phyloP scores from a whole-genome alignment of 768 basidiomycete species.

The Pluteus cervinus region DNA sequence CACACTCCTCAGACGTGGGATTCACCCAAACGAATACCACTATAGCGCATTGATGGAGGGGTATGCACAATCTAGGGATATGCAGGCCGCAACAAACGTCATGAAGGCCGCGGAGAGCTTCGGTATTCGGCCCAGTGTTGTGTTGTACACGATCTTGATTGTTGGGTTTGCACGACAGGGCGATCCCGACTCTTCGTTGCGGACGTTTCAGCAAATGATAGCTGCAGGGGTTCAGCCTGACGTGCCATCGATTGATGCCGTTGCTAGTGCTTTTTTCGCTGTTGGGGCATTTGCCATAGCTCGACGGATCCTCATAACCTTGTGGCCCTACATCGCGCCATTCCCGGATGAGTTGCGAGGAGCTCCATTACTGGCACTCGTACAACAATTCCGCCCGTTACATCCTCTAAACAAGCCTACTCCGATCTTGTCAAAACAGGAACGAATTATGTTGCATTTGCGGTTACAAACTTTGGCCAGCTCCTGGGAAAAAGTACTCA shows the following conservation, averaged over 20 bases:
- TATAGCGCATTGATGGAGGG: constrained; percentile 73
- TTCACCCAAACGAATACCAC: constrained; percentile 70
- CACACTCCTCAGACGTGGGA: constrained; percentile 56
- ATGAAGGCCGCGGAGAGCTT: constrained; percentile 45
- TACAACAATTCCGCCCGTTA: constrained; percentile 40
- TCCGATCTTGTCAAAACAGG: constrained; percentile 20
- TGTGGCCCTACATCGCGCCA: constrained; percentile 63
- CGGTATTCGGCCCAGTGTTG: constrained; percentile 51
- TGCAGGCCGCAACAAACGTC: constrained; percentile 46
- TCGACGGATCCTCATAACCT: constrained; percentile 43
- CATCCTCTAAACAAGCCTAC: constrained; percentile 15
- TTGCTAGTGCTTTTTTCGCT: constrained; percentile 61
- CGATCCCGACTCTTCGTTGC: constrained; percentile 45
- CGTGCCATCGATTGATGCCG: constrained; percentile 62
- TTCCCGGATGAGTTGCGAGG: constrained; percentile 45
- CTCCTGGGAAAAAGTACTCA: constrained; percentile 7
- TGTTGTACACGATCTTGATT: constrained; percentile 77
- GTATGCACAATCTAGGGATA: constrained; percentile 54
- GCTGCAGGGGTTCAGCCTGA: constrained; percentile 60
- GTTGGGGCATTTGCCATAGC: constrained; percentile 47
- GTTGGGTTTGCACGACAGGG: constrained; percentile 60
- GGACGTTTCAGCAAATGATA: constrained; percentile 59
- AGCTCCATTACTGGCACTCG: constrained; percentile 41
- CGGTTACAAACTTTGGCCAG: constrained; percentile 20
- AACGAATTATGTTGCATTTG: constrained; percentile 30